Percentiles rank a stretch among this genome's conserved stretches.
Evolutionary conservation across 192 early-diverging fungal genomes (phyloP).

Genomic region (Backusella morwellensis): DNA sequence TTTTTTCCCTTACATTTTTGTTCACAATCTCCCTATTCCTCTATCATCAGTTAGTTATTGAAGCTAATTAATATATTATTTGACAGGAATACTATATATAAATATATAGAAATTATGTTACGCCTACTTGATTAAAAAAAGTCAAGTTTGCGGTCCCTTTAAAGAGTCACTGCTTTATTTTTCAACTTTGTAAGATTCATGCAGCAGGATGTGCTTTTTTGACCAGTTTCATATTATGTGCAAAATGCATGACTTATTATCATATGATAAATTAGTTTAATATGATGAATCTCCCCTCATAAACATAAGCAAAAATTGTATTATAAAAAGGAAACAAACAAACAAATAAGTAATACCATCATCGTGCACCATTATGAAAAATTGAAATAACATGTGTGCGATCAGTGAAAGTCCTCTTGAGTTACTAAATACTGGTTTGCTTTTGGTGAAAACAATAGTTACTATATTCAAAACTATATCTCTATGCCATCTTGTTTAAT

Average conservation of each 20-base stretch:
- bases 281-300: background rate
- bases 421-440: background rate
- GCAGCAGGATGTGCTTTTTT: background rate
- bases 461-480: background rate
- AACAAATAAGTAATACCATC: background rate
- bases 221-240: background rate
- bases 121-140: background rate
- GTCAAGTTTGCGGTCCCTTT: background rate
- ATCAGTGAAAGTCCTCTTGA: background rate
- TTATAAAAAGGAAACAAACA: background rate
- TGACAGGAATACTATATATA: background rate
- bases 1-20: background rate
- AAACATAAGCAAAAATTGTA: background rate
- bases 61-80: background rate
- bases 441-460: background rate
- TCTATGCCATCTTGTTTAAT: slow-evolving; percentile 19
- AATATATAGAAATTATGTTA: background rate
- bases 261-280: background rate
- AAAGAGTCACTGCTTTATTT: background rate
- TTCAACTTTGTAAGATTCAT: background rate
- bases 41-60: background rate
- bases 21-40: background rate
- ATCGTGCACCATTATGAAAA: background rate
- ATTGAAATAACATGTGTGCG: background rate
- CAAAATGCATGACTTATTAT: background rate